Conservation (phyloP, 2,329 filamentous ascomycete genomes). For the Fusarium setosum region DNA sequence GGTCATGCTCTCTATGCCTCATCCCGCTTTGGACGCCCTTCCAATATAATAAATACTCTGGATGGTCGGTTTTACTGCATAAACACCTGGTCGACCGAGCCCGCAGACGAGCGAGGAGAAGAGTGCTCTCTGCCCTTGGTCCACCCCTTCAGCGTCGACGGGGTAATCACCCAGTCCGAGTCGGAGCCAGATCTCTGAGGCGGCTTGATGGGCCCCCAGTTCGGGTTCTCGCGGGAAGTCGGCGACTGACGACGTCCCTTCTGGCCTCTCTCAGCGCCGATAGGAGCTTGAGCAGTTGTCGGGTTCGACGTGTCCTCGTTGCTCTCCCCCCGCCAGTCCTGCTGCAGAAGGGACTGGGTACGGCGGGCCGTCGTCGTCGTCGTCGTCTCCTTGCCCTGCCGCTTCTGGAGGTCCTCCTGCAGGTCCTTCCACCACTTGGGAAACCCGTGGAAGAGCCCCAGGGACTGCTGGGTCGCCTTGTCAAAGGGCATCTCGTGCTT, state of each 20-base stretch:
- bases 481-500: slow-evolving; percentile 91
- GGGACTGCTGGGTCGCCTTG: slow-evolving; percentile 69
- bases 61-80: slow-evolving; percentile 5
- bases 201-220: slow-evolving; percentile 46
- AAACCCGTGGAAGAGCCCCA: slow-evolving; percentile 78
- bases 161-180: slow-evolving; percentile 16
- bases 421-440: slow-evolving; percentile 70
- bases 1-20: background rate
- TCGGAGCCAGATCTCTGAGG: slow-evolving; percentile 45
- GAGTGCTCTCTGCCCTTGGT: slow-evolving; percentile 11
- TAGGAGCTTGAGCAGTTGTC: slow-evolving; percentile 16
- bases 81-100: slow-evolving; percentile 15
- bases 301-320: slow-evolving; percentile 9
- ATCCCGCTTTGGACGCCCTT: background rate
- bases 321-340: slow-evolving; percentile 24
- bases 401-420: slow-evolving; percentile 56
- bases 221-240: background rate
- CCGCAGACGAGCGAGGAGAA: slow-evolving; percentile 19
- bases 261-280: slow-evolving; percentile 27
- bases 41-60: slow-evolving; percentile 7
- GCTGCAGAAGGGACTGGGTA: slow-evolving; percentile 5
- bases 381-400: slow-evolving; percentile 9
- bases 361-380: background rate
- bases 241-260: slow-evolving; percentile 8
- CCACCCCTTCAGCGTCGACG: slow-evolving; percentile 21